phyloP scores from a whole-genome alignment of 2,329 filamentous ascomycete species.

The Niveomyces coronatus region DNA sequence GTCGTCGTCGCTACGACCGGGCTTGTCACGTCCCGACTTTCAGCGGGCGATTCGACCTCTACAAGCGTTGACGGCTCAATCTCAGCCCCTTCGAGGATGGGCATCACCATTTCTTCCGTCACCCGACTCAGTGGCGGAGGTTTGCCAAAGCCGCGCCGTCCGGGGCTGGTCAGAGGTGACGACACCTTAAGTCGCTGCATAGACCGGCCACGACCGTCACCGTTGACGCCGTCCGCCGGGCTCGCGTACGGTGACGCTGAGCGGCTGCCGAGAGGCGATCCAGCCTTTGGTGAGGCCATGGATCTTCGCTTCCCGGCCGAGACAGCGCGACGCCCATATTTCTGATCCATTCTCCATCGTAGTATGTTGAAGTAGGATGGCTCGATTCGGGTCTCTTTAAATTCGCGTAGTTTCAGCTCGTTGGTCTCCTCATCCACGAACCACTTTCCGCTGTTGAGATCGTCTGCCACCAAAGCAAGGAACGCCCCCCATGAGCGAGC shows the following conservation, averaged over 20 bases:
- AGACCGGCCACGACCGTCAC: slow-evolving; percentile 57
- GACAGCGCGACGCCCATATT: slow-evolving; percentile 60
- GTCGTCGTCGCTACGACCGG: slow-evolving; percentile 17
- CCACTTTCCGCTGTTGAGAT: slow-evolving; percentile 81
- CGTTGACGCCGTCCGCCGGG: slow-evolving; percentile 55
- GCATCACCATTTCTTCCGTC: slow-evolving; percentile 51
- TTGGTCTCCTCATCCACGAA: slow-evolving; percentile 85
- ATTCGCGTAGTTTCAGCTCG: slow-evolving; percentile 87
- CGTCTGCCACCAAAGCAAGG: slow-evolving; percentile 78
- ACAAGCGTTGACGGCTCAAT: slow-evolving; percentile 41
- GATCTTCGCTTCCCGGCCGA: slow-evolving; percentile 42
- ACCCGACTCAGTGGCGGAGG: slow-evolving; percentile 65
- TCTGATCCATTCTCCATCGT: slow-evolving; percentile 91
- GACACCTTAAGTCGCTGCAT: slow-evolving; percentile 58
- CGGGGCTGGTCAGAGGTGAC: slow-evolving; percentile 54
- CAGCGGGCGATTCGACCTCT: slow-evolving; percentile 44
- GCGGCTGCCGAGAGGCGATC: slow-evolving; percentile 37
- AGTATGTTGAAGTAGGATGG: slow-evolving; percentile 91
- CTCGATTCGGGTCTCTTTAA: slow-evolving; percentile 81
- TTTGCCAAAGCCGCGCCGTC: slow-evolving; percentile 54
- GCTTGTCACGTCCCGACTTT: slow-evolving; percentile 31
- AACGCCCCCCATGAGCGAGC: slow-evolving; percentile 87
- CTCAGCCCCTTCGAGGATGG: slow-evolving; percentile 26
- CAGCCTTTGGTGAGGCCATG: slow-evolving; percentile 30
- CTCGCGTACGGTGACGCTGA: slow-evolving; percentile 54